Percentiles rank a stretch among this genome's conserved stretches.
Conservation (phyloP, 805 yeast genomes). For the Hagleromyces aurorensis region DNA sequence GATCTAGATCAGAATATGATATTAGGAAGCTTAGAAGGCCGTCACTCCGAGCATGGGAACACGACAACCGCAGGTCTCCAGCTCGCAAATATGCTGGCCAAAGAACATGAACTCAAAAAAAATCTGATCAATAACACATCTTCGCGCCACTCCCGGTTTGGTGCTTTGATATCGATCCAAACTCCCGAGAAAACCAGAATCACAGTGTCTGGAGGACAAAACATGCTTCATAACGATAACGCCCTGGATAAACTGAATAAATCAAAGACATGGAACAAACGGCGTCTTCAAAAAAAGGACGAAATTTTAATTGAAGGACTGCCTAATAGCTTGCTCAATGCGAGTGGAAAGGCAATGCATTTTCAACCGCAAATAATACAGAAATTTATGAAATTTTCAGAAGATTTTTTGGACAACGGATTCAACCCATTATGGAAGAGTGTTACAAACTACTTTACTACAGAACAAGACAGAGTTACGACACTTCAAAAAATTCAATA, state of each 20-base stretch:
- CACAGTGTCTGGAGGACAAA: slow-evolving; percentile 69
- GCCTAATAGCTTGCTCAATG: slow-evolving; percentile 22
- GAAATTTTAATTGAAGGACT: slow-evolving; percentile 29
- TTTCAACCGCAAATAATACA: slow-evolving; percentile 29
- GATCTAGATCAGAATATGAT: slow-evolving; percentile 44
- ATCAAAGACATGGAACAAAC: slow-evolving; percentile 56
- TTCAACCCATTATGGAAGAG: slow-evolving; percentile 58
- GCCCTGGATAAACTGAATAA: slow-evolving; percentile 60
- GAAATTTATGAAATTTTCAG: slow-evolving; percentile 38
- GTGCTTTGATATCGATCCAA: slow-evolving; percentile 70
- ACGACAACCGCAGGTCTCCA: slow-evolving; percentile 35
- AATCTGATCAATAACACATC: slow-evolving; percentile 44
- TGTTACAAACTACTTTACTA: slow-evolving; percentile 40
- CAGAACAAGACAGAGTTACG: slow-evolving; percentile 32
- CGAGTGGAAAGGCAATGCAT: slow-evolving; percentile 19
- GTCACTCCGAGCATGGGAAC: too few relatives aligned
- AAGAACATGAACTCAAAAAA: slow-evolving; percentile 50
- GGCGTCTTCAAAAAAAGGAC: slow-evolving; percentile 24
- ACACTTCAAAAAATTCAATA: slow-evolving; percentile 37
- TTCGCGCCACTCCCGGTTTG: slow-evolving; percentile 85
- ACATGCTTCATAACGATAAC: slow-evolving; percentile 41
- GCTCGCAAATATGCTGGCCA: slow-evolving; percentile 44
- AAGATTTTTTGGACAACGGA: slow-evolving; percentile 62
- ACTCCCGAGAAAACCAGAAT: slow-evolving; percentile 50
- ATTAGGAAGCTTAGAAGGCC: too few relatives aligned